phyloP scores from a whole-genome alignment of 202 grass and related monocot genomes.

The Alloteropsis angusta region DNA sequence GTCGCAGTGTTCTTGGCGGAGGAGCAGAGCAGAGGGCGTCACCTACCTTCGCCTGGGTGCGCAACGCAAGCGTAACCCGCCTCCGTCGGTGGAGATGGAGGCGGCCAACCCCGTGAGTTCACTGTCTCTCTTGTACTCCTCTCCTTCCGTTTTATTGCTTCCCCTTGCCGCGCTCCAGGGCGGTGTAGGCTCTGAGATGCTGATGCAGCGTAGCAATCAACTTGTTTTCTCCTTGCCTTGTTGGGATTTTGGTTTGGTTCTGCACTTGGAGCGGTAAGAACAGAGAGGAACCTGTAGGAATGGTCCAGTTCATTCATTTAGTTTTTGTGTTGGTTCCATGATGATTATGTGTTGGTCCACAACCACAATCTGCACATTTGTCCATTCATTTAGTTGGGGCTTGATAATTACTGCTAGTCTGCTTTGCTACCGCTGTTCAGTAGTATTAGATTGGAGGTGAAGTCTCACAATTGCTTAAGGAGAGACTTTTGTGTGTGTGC shows the following conservation, averaged over 20 bases:
- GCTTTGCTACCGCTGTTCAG: background rate
- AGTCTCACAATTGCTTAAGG: background rate
- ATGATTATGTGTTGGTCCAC: background rate
- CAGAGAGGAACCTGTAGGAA: background rate
- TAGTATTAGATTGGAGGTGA: background rate
- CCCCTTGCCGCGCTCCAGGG: too few species aligned
- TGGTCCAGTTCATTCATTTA: background rate
- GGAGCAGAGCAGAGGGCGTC: background rate
- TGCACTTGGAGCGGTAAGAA: background rate
- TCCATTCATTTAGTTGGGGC: background rate
- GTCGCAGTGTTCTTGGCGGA: background rate
- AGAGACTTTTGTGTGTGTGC: background rate
- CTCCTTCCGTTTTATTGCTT: background rate
- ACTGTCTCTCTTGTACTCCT: background rate
- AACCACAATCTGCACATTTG: background rate
- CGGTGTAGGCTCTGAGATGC: background rate
- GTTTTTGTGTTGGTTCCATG: background rate
- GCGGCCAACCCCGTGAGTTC: slow-evolving; percentile 31
- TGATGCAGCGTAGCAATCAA: background rate
- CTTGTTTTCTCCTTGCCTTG: background rate
- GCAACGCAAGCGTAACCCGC: background rate
- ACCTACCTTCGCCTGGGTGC: background rate
- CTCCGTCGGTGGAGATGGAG: slow-evolving; percentile 15
- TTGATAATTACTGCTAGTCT: background rate
- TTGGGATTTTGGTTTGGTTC: background rate